Evolutionary conservation across 257 asterid species (phyloP).

Genomic region (Linaria vulgaris): DNA sequence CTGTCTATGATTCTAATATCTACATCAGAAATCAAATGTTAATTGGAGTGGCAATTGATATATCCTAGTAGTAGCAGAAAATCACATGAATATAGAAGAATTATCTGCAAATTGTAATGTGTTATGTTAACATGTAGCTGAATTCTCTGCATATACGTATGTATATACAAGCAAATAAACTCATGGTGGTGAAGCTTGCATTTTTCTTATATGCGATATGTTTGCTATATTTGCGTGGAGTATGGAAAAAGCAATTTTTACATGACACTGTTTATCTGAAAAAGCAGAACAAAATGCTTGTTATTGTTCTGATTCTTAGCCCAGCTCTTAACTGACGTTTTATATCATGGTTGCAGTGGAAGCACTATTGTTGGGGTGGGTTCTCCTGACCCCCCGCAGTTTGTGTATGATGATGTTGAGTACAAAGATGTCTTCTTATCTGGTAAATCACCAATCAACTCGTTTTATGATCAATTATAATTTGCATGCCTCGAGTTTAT

Average conservation of each 20-base stretch:
- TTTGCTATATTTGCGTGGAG: too few relatives aligned
- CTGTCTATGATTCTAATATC: neutral
- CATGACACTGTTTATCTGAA: neutral
- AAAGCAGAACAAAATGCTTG: neutral
- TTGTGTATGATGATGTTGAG: constrained; percentile 80
- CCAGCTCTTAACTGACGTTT: neutral
- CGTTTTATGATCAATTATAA: neutral
- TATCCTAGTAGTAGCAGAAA: too few relatives aligned
- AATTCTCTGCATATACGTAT: too few relatives aligned
- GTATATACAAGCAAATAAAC: too few relatives aligned
- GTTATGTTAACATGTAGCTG: too few relatives aligned
- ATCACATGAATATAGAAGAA: too few relatives aligned
- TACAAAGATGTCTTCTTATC: constrained; percentile 81
- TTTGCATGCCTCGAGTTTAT: neutral
- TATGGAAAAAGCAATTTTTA: too few relatives aligned
- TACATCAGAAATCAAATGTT: too few relatives aligned
- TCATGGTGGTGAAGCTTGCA: too few relatives aligned
- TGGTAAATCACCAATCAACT: constrained; percentile 37
- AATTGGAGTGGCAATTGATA: too few relatives aligned
- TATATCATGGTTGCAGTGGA: constrained; percentile 56
- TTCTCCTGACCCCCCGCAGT: constrained; percentile 89
- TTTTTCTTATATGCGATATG: too few relatives aligned
- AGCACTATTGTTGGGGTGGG: constrained; percentile 96
- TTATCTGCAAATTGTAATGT: too few relatives aligned
- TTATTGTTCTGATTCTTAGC: neutral